A percentile compares a stretch with the other conserved stretches of the same genome.
Conservation (phyloP, 73 alveolate species). For the Uronychia binucleata region DNA sequence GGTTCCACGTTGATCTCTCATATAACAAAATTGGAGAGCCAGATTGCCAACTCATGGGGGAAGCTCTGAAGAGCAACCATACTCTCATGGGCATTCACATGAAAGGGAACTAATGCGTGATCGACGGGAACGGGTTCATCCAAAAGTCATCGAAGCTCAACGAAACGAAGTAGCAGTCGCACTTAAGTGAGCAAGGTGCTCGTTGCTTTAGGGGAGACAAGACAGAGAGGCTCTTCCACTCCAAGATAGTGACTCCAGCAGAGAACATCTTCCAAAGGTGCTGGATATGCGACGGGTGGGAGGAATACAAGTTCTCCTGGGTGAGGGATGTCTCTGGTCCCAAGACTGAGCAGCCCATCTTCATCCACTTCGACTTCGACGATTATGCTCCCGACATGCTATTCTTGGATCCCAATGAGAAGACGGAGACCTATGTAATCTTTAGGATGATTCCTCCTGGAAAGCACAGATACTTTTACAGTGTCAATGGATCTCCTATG, state of each 20-base stretch:
- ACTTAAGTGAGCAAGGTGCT: background rate
- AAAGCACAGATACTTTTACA: conserved; percentile 24
- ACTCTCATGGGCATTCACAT: conserved; percentile 87
- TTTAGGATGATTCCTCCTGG: conserved; percentile 59
- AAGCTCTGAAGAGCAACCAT: conserved; percentile 75
- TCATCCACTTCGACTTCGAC: conserved; percentile 55
- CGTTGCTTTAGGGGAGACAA: background rate
- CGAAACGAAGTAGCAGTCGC: background rate
- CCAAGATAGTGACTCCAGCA: background rate
- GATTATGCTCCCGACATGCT: conserved; percentile 51
- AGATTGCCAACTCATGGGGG: conserved; percentile 72
- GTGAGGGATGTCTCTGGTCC: conserved; percentile 26
- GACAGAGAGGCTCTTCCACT: background rate
- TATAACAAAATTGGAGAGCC: conserved; percentile 76
- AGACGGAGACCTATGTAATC: background rate
- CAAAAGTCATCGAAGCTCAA: background rate
- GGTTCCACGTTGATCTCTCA: conserved; percentile 78
- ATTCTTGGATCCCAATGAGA: conserved; percentile 9
- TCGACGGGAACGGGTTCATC: conserved; percentile 85
- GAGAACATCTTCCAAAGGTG: conserved; percentile 18
- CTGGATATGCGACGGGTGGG: conserved; percentile 74
- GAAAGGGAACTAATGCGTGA: conserved; percentile 84
- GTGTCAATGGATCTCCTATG: conserved; percentile 24
- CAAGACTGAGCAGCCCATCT: conserved; percentile 22
- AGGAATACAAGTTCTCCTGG: conserved; percentile 35